Percentiles rank a stretch among this genome's conserved stretches.
These are phyloP conservation scores for Paradendryphiella salina DNA, from an alignment of 2,329 filamentous ascomycete species.

Conservation along the genomic window DNA sequence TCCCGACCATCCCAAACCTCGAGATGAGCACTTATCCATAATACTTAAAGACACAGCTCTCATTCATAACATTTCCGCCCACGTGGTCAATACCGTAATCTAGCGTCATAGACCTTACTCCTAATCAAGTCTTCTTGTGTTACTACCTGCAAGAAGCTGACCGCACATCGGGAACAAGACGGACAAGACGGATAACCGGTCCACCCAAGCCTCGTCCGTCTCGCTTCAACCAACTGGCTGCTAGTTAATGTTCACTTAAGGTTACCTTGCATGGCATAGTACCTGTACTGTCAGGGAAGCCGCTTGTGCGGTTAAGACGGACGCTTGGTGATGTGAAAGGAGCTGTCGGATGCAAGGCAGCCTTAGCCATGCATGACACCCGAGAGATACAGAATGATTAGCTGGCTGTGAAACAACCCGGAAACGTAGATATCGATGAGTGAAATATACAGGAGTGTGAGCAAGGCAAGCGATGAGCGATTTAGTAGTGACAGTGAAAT, in stretches of 20 bases:
- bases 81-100: background rate
- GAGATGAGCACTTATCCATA: background rate
- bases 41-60: conserved; percentile 4
- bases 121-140: conserved; percentile 7
- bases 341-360: conserved; percentile 7
- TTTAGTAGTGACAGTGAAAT: background rate
- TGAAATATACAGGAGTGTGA: background rate
- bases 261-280: conserved; percentile 11
- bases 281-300: conserved; percentile 3
- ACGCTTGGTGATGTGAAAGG: conserved; percentile 6
- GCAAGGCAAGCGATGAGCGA: background rate
- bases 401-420: conserved; percentile 7
- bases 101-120: conserved; percentile 16
- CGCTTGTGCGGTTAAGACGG: conserved; percentile 2
- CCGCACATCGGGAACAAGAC: conserved; percentile 6
- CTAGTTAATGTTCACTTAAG: conserved; percentile 16
- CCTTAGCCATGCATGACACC: conserved; percentile 1
- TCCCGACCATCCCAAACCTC: background rate
- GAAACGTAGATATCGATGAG: conserved; percentile 1
- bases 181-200: conserved; percentile 13
- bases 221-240: conserved; percentile 6
- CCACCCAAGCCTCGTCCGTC: conserved; percentile 12
- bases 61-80: background rate
- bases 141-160: conserved; percentile 2
- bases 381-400: conserved; percentile 4